These are phyloP conservation scores for Cetraspora pellucida DNA, from an alignment of 192 early-diverging fungal species.

Conservation along the genomic window DNA sequence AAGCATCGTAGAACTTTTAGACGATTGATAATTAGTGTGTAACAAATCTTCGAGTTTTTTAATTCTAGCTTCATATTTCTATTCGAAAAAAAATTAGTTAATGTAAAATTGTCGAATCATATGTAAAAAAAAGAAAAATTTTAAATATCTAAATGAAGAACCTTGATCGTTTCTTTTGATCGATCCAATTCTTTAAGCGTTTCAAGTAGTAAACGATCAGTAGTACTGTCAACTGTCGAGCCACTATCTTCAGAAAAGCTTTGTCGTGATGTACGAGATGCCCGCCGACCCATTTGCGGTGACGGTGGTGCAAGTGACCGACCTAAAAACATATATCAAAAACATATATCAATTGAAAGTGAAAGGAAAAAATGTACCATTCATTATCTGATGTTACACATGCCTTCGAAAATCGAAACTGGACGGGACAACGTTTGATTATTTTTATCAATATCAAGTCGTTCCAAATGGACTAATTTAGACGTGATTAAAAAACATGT, in stretches of 20 bases:
- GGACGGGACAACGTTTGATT: neutral
- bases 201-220: conserved; percentile 17
- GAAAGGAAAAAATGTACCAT: neutral
- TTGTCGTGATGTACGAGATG: neutral
- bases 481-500: neutral
- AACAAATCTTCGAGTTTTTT: neutral
- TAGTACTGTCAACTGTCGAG: neutral
- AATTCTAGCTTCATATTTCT: neutral
- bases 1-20: neutral
- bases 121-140: neutral
- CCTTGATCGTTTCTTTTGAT: conserved; percentile 38
- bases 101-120: neutral
- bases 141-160: conserved; percentile 2
- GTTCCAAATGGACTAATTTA: neutral
- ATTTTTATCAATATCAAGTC: neutral
- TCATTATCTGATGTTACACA: neutral
- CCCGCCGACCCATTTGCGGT: conserved; percentile 6
- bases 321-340: neutral
- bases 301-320: neutral
- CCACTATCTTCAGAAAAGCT: conserved; percentile 20
- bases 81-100: conserved; percentile 1
- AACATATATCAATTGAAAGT: neutral
- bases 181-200: conserved; percentile 29
- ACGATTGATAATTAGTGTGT: conserved; percentile 36
- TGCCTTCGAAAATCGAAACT: neutral